A percentile compares a stretch with the other conserved stretches of the same genome.
These are phyloP conservation scores for Emmonsiellopsis sp. DNA, from an alignment of 2,329 filamentous ascomycete genomes.

Conservation along the genomic window DNA sequence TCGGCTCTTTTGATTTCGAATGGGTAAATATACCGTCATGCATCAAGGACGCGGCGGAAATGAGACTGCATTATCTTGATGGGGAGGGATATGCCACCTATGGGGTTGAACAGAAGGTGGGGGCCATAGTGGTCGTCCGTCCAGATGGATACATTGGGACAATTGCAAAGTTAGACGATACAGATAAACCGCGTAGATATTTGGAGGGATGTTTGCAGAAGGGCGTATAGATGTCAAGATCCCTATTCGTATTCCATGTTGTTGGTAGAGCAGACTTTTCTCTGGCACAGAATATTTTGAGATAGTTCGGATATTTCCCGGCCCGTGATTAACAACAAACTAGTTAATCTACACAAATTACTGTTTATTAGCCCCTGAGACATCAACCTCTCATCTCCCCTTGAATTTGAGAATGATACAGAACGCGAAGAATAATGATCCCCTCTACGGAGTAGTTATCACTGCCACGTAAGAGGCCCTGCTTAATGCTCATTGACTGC, in stretches of 20 bases:
- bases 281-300: background rate
- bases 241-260: background rate
- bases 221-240: background rate
- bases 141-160: conserved; percentile 29
- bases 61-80: background rate
- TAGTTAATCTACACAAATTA: too few relatives aligned
- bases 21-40: background rate
- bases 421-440: too few relatives aligned
- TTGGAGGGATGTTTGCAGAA: conserved; percentile 9
- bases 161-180: conserved; percentile 18
- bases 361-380: too few relatives aligned
- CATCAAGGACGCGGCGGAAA: background rate
- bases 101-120: conserved; percentile 5
- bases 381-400: too few relatives aligned
- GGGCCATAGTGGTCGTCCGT: conserved; percentile 24
- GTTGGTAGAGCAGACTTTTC: background rate
- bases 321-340: too few relatives aligned
- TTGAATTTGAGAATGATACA: too few relatives aligned
- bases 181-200: conserved; percentile 14
- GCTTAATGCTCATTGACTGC: too few relatives aligned
- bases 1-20: background rate
- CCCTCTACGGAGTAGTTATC: too few relatives aligned
- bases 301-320: too few relatives aligned
- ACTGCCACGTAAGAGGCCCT: too few relatives aligned
- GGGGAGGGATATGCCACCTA: background rate